These are phyloP conservation scores for Argentina anserina DNA, from an alignment of 306 rosid genomes.

Conservation along the genomic window DNA sequence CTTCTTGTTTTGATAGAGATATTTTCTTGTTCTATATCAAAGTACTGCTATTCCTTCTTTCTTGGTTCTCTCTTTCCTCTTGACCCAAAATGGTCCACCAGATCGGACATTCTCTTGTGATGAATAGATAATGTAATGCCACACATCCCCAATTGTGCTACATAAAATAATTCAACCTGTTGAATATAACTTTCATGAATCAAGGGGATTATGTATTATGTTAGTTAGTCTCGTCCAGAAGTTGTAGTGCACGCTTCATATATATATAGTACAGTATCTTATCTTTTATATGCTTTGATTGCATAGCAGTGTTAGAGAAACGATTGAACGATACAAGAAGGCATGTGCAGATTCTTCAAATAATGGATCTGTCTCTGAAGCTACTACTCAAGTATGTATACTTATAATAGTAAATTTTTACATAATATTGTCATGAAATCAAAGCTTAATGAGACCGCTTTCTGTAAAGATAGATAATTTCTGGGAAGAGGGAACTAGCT, in stretches of 20 bases:
- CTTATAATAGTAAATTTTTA: not conserved
- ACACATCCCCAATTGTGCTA: not conserved
- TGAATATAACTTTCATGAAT: not conserved
- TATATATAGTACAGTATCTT: not conserved
- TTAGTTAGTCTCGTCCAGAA: not conserved
- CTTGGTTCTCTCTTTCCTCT: not conserved
- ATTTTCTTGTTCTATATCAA: not conserved
- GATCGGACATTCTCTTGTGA: not conserved
- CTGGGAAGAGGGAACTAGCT: not conserved
- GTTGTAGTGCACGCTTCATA: not conserved
- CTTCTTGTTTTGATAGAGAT: not conserved
- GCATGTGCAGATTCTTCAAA: conserved; percentile 71
- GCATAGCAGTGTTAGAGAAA: conserved; percentile 62
- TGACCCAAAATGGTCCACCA: not conserved
- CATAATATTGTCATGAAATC: not conserved
- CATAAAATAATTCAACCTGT: not conserved
- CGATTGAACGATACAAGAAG: conserved; percentile 89
- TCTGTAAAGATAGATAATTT: not conserved
- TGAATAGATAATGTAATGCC: not conserved
- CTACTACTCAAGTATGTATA: conserved; percentile 84
- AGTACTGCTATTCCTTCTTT: not conserved
- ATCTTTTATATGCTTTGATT: not conserved
- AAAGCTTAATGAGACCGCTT: not conserved
- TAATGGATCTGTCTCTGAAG: conserved; percentile 71
- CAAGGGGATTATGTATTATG: not conserved